Conservation (phyloP, 495 filamentous ascomycete species). For the Penicillium turbatum region DNA sequence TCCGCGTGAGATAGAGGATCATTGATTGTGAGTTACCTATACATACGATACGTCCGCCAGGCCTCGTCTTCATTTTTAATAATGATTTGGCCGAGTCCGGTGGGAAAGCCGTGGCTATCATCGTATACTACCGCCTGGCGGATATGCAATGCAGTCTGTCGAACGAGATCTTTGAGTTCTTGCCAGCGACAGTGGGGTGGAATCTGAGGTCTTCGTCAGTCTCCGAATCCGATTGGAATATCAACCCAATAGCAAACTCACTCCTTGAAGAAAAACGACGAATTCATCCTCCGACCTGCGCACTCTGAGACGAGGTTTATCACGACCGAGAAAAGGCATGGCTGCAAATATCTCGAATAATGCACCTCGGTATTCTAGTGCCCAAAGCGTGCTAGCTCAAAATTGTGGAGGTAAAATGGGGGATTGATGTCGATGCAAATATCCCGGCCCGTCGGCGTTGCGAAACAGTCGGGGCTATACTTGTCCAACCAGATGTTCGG, state of each 20-base stretch:
- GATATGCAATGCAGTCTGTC: slow-evolving; percentile 45
- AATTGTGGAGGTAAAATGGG: not conserved
- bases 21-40: not conserved
- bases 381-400: slow-evolving; percentile 1
- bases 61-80: slow-evolving; percentile 48
- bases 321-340: slow-evolving; percentile 34
- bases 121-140: slow-evolving; percentile 48
- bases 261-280: slow-evolving; percentile 45
- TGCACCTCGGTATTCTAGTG: not conserved
- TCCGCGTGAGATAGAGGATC: not conserved
- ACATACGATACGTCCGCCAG: slow-evolving; percentile 46
- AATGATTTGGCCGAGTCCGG: slow-evolving; percentile 46
- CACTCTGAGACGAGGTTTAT: slow-evolving; percentile 31
- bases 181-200: slow-evolving; percentile 48
- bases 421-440: slow-evolving; percentile 2
- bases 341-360: slow-evolving; percentile 1
- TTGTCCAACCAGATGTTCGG: slow-evolving; percentile 16
- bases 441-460: slow-evolving; percentile 14
- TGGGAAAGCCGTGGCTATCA: slow-evolving; percentile 44
- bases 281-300: slow-evolving; percentile 44
- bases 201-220: slow-evolving; percentile 29
- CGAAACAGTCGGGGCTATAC: slow-evolving; percentile 16
- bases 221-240: not conserved
- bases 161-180: slow-evolving; percentile 46
- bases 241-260: slow-evolving; percentile 18